Evolutionary conservation across 257 asterid genomes (phyloP).

Genomic region (Solanum lignicaule): DNA sequence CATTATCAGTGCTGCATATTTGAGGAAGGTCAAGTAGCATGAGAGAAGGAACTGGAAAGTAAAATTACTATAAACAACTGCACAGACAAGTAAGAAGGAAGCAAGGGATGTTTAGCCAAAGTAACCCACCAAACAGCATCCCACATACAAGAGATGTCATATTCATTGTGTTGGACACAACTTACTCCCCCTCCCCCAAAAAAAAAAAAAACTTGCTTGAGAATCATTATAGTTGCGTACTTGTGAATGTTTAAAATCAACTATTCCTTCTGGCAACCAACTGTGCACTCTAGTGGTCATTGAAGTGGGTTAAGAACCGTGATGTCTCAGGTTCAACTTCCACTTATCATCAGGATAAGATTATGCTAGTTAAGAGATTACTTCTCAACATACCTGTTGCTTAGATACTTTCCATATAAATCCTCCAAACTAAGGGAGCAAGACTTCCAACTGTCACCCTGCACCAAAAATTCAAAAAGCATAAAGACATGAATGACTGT

Average conservation of each 20-base stretch:
- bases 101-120: not conserved
- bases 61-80: not conserved
- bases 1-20: constrained; percentile 32
- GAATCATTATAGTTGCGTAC: not conserved
- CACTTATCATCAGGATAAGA: not conserved
- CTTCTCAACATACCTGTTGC: constrained; percentile 29
- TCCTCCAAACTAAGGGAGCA: constrained; percentile 52
- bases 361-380: not conserved
- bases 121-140: not conserved
- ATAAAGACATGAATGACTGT: not conserved
- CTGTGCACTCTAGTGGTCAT: not conserved
- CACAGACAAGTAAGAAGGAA: not conserved
- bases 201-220: not conserved
- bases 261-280: not conserved
- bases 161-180: not conserved
- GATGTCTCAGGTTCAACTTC: not conserved
- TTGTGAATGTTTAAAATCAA: not conserved
- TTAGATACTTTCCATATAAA: constrained; percentile 40
- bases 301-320: not conserved
- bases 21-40: constrained; percentile 17
- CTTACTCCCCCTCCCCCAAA: not conserved
- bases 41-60: constrained; percentile 5
- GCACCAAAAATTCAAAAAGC: constrained; percentile 4
- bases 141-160: not conserved
- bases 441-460: constrained; percentile 63